Evolutionary conservation across 164 flowering plant genomes (phyloP).

Genomic region (grape (Vitis vinifera)): DNA sequence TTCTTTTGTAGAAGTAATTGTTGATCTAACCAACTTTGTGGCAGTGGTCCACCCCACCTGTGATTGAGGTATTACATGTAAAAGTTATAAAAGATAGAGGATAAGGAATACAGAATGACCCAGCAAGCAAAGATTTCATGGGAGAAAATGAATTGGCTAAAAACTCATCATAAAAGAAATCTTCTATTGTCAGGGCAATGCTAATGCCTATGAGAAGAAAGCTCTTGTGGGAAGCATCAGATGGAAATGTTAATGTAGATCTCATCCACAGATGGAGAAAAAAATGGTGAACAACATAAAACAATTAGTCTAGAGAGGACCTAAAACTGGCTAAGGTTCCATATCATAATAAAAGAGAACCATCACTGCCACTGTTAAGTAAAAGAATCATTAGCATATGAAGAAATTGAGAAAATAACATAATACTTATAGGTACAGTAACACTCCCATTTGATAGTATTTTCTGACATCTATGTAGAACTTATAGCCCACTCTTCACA

Average conservation of each 20-base stretch:
- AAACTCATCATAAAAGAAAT: background rate
- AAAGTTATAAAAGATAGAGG: background rate
- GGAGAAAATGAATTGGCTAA: background rate
- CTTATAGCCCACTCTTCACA: no score
- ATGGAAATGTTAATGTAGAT: no score
- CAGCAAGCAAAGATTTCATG: background rate
- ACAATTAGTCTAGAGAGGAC: no score
- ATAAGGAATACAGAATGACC: background rate
- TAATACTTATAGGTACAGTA: no score
- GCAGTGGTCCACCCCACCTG: slow-evolving; percentile 90
- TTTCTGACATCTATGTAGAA: no score
- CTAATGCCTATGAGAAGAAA: slow-evolving; percentile 1
- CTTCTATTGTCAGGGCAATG: background rate
- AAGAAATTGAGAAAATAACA: no score
- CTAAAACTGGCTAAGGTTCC: no score
- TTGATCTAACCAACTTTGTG: slow-evolving; percentile 77
- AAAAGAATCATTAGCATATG: no score
- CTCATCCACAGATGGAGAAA: background rate
- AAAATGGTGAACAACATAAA: background rate
- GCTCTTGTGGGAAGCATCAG: background rate
- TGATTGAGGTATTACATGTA: slow-evolving; percentile 3
- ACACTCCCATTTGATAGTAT: no score
- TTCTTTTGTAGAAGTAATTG: slow-evolving; percentile 65
- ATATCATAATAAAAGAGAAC: no score
- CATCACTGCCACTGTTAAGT: no score